These are phyloP conservation scores for Priceomyces melissophilus DNA, from an alignment of 805 yeast species.

Conservation along the genomic window DNA sequence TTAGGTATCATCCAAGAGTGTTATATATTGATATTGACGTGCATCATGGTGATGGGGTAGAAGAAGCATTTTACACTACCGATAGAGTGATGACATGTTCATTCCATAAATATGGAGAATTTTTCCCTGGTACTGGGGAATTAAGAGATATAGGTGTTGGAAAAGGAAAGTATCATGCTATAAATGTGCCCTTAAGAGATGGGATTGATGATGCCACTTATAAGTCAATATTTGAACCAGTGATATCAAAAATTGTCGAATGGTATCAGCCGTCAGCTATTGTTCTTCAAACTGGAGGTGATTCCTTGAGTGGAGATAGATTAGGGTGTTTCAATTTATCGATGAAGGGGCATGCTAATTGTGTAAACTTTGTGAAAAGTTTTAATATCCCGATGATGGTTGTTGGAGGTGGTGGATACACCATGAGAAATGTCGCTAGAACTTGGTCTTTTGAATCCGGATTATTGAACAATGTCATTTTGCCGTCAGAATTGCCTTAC, in stretches of 20 bases:
- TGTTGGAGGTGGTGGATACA: slow-evolving; percentile 97
- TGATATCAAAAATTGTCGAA: slow-evolving; percentile 69
- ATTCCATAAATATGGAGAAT: slow-evolving; percentile 94
- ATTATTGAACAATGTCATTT: slow-evolving; percentile 70
- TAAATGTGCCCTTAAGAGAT: slow-evolving; percentile 90
- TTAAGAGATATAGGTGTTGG: slow-evolving; percentile 89
- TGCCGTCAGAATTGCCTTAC: slow-evolving; percentile 81
- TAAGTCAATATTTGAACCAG: slow-evolving; percentile 85
- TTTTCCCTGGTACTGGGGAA: slow-evolving; percentile 97
- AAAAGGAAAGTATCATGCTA: slow-evolving; percentile 82
- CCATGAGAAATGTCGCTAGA: slow-evolving; percentile 94
- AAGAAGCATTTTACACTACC: slow-evolving; percentile 93
- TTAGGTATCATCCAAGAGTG: slow-evolving; percentile 89
- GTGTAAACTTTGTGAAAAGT: slow-evolving; percentile 81
- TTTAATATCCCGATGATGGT: slow-evolving; percentile 90
- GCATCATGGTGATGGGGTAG: slow-evolving; percentile 98
- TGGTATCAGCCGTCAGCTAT: slow-evolving; percentile 95
- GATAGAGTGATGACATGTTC: slow-evolving; percentile 96
- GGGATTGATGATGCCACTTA: slow-evolving; percentile 92
- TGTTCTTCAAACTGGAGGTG: slow-evolving; percentile 98
- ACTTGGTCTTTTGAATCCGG: slow-evolving; percentile 95
- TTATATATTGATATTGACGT: slow-evolving; percentile 91
- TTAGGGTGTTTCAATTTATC: slow-evolving; percentile 94
- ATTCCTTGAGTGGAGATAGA: slow-evolving; percentile 92
- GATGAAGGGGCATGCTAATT: slow-evolving; percentile 93